phyloP scores from a whole-genome alignment of 1,284 basidiomycete species.

The Microbotryomycetes sp. region DNA sequence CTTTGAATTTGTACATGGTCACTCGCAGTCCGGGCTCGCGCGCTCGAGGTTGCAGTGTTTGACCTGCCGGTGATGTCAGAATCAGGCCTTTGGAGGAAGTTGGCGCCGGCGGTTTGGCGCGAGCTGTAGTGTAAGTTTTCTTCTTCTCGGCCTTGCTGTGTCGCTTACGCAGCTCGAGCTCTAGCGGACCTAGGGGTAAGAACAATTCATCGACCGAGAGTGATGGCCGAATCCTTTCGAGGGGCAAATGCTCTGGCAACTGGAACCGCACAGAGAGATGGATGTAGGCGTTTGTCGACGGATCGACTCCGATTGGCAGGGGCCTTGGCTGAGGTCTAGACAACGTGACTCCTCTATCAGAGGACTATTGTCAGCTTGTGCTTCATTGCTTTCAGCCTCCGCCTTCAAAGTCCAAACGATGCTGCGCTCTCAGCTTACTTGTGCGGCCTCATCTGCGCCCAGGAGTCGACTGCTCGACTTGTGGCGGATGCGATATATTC shows the following conservation, averaged over 20 bases:
- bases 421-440: constrained; percentile 3
- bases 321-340: not conserved
- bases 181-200: too few relatives aligned
- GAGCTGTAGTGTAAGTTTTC: too few relatives aligned
- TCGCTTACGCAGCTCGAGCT: not conserved
- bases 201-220: not conserved
- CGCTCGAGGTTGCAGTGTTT: too few relatives aligned
- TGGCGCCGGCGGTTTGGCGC: too few relatives aligned
- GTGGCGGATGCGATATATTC: not conserved
- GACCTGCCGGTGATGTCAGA: too few relatives aligned
- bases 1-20: too few relatives aligned
- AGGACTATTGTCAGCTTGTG: too few relatives aligned
- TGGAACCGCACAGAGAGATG: not conserved
- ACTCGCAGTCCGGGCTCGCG: too few relatives aligned
- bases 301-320: not conserved
- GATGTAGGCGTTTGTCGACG: not conserved
- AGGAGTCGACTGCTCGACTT: not conserved
- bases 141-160: not conserved
- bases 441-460: constrained; percentile 1
- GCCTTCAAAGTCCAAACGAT: too few relatives aligned
- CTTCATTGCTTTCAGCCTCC: too few relatives aligned
- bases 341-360: too few relatives aligned
- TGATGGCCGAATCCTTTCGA: not conserved
- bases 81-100: too few relatives aligned
- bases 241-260: not conserved